Base-by-base conservation (phyloP, 176 grass and related monocot genomes). In the Aegilops sharonensis region DNA sequence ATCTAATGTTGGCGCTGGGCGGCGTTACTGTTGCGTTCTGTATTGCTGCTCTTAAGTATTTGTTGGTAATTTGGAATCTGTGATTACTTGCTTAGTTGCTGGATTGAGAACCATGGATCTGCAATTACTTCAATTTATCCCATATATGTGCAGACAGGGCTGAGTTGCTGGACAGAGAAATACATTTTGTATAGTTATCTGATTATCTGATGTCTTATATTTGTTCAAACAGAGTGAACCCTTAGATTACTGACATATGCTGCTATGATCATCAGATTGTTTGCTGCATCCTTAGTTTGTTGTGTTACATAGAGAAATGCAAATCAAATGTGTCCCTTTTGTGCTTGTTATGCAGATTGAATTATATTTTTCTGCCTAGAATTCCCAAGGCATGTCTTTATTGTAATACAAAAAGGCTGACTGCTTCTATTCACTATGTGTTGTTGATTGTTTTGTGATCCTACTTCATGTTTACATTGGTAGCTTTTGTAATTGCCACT, bases 41-140 rank as follows among this genome's bases (percentile, higher is more conserved):
- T 32, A 25, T 21, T 21, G 25, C 34, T 57, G 40, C 27, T 63
- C 74, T 23, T 11, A 21, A 3, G 37, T 39, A 43, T 64, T 30
- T 54, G 50, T 81, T 40, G 8, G 18, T 30, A 9, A 3, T 59
- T 24, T 77, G 86, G 24, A 72, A 48, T 57, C 34, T 73, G 66
- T 48, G 34, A 45, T 82, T 45, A 47, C 82, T 83, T 59, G 54
- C 42, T 23, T 47, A 71, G 30, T 75, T 81, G 61, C 62, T 85
- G 20, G 15, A 81, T 59, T 81, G 68, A 57, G 4, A 57, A 67
- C 34, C 54, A 59, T 59, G 25, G 47, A 48, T 57, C 34, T 73
- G 77, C 25, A 24, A 45, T 82, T 45, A 47, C 82, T 78, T 59
- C 18, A 20, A 20, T 68, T 23, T 47, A 61, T 80, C 50, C 52